A percentile compares a stretch with the other conserved stretches of the same genome.
phyloP scores from a whole-genome alignment of 495 filamentous ascomycete species.

The Talaromyces wortmannii region DNA sequence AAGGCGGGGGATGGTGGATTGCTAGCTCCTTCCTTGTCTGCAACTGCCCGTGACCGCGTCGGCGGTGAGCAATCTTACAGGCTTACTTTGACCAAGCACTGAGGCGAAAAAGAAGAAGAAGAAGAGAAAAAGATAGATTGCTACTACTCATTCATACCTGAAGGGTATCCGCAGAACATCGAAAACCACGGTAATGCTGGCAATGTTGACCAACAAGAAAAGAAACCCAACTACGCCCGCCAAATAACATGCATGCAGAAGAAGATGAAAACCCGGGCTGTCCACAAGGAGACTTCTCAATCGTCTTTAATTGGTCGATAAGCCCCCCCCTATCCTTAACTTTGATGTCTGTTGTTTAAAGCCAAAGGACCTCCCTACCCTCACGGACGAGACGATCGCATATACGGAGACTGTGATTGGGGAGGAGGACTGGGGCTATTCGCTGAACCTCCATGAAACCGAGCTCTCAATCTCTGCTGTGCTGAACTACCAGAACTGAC shows the following conservation, averaged over 20 bases:
- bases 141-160: not conserved
- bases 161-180: not conserved
- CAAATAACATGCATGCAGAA: not conserved
- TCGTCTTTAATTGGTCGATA: too few relatives aligned
- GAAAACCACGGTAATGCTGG: not conserved
- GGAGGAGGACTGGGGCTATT: constrained; percentile 3
- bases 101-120: too few relatives aligned
- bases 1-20: too few relatives aligned
- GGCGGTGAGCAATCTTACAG: too few relatives aligned
- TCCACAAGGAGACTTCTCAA: too few relatives aligned
- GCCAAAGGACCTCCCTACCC: not conserved
- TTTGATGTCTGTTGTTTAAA: not conserved
- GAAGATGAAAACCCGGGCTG: not conserved
- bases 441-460: constrained; percentile 48
- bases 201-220: not conserved
- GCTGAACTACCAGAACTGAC: constrained; percentile 49
- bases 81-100: too few relatives aligned
- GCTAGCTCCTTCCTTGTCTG: too few relatives aligned
- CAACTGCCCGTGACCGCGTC: too few relatives aligned
- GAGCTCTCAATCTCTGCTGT: constrained; percentile 61
- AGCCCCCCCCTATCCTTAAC: too few relatives aligned
- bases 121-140: too few relatives aligned
- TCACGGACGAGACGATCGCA: not conserved
- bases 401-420: not conserved
- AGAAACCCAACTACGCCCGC: not conserved